Evolutionary conservation across 495 filamentous ascomycete species (phyloP), one percentile per base, ranked within the genome.

Genomic region (Penicillium macrosclerotiorum): DNA sequence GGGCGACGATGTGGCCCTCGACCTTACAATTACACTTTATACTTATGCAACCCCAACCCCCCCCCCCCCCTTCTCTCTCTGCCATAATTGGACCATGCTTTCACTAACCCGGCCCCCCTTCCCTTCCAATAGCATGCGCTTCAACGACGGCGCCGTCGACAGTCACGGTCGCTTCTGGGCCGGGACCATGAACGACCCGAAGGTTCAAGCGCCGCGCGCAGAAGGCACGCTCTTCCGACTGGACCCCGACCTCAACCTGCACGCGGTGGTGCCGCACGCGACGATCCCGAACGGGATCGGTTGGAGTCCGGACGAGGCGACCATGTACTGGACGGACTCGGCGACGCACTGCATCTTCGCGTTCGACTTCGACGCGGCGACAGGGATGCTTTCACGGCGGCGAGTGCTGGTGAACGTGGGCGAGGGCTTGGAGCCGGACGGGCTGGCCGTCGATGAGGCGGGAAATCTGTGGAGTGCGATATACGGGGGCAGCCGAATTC

Each of bases 211-310:
- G 6, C 66, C 55, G 1, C 51, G 55, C 14, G 45, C 66, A 34
- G 67, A 72, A 71, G 82, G 80, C 18, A 67, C 77, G 16, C 65
- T 88, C 6, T 86, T 85, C 64, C 73, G 82, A 49, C 74, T 85
- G 18, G 77, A 87, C 53, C 73, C 80, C 3, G 82, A 85, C 56
- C 61, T 78, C 41, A 72, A 60, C 29, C 58, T 85, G 52, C 77
- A 83, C 57, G 75, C 76, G 22, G 75, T 84, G 62, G 69, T 85
- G 36, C 71, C 74, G 47, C 64, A 73, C 20, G 69, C 93, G 38
- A 84, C 76, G n/a, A 94, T 96, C 54, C 90, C 91, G 36, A 96
- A 97, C 65, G 84, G 86, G 37, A 82, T 92, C 29, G 83, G 83
- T 43, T 96, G 85, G 77, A 81, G 76, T 33, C 68, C 70, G 12